Base-by-base conservation (phyloP, 2,329 filamentous ascomycete genomes). In the Ophiocordyceps camponoti-rufipedis region DNA sequence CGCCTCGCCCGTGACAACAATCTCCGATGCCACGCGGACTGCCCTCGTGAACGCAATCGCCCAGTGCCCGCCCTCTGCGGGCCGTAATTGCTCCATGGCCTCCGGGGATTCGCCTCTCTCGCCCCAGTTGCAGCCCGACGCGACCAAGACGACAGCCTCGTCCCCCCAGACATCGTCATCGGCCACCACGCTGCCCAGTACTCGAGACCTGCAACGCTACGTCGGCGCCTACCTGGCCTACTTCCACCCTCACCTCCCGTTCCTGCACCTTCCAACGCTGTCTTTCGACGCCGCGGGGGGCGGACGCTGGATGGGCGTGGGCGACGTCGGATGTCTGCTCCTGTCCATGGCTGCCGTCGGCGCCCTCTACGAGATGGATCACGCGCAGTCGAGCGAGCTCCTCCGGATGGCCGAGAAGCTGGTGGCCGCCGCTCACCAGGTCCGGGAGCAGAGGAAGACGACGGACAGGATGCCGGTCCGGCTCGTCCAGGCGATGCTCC, bases 401-500 rank as follows among this genome's bases (percentile, higher is more conserved):
- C 95, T 95, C 56, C 85, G 94, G 53, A 82, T 87, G 58, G 85
- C 88, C 43, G 95, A 95, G 68, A 93, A 87, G 23, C 23, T 23
- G 23, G 23, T 23, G 64, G 86, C 94, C 81, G 93, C 96, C 47
- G 81, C 89, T 51, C 71, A 88, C 49, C 94, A 94, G 58, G 74
- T 98, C 32, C 89, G 96, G 60, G 87, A 94, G 60, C 76, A 87
- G 47, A 79, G 87, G 51, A 89, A 88, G 60, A 82, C 83, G 45
- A 72, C 78, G 14, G 73, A 78, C 38, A 78, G 85, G 52, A 89
- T 88, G 2, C 89, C 89, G 0, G 71, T 95, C 39, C 96, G 89
- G 88, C 72, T 98, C 28, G 87, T 96, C 14, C 91, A 96, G 62
- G 86, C 89, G 0, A 96, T 96, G 89, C 69, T 96, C 9, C 71